phyloP scores from a whole-genome alignment of 768 basidiomycete genomes.

The Tricholoma saponaceum region DNA sequence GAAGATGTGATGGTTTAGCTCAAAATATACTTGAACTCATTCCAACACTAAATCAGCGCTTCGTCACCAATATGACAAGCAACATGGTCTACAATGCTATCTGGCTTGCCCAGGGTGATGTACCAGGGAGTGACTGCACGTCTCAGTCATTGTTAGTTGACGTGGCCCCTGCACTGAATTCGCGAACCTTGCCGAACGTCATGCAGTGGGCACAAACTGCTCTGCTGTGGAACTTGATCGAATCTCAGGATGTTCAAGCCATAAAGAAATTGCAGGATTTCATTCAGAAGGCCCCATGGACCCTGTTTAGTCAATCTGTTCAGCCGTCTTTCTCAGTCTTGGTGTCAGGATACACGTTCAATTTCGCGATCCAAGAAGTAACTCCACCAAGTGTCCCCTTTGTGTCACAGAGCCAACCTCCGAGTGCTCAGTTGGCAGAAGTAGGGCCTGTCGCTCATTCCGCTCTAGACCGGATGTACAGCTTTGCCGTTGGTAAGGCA shows the following conservation, averaged over 20 bases:
- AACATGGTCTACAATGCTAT: slow-evolving; percentile 42
- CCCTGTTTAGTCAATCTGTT: slow-evolving; percentile 24
- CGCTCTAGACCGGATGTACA: slow-evolving; percentile 56
- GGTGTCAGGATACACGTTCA: slow-evolving; percentile 49
- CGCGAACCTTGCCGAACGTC: slow-evolving; percentile 39
- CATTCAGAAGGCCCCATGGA: slow-evolving; percentile 47
- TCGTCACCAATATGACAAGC: slow-evolving; percentile 42
- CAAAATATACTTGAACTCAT: slow-evolving; percentile 46
- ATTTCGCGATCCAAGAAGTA: slow-evolving; percentile 57
- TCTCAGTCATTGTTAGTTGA: slow-evolving; percentile 54
- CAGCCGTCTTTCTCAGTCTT: slow-evolving; percentile 34
- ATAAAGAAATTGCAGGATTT: slow-evolving; percentile 40
- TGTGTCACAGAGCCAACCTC: slow-evolving; percentile 40
- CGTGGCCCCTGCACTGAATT: slow-evolving; percentile 41
- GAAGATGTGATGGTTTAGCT: slow-evolving; percentile 51
- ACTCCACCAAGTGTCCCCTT: slow-evolving; percentile 42
- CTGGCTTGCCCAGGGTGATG: slow-evolving; percentile 45
- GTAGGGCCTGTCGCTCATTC: slow-evolving; percentile 33
- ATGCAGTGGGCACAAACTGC: slow-evolving; percentile 57
- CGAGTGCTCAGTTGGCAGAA: slow-evolving; percentile 37
- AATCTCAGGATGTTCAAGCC: slow-evolving; percentile 41
- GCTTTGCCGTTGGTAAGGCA: slow-evolving; percentile 51
- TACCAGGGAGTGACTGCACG: slow-evolving; percentile 42
- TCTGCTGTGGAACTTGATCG: slow-evolving; percentile 55
- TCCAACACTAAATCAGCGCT: slow-evolving; percentile 44